These are phyloP conservation scores for Coffea humblotiana DNA, from an alignment of 305 asterid genomes.

Conservation along the genomic window DNA sequence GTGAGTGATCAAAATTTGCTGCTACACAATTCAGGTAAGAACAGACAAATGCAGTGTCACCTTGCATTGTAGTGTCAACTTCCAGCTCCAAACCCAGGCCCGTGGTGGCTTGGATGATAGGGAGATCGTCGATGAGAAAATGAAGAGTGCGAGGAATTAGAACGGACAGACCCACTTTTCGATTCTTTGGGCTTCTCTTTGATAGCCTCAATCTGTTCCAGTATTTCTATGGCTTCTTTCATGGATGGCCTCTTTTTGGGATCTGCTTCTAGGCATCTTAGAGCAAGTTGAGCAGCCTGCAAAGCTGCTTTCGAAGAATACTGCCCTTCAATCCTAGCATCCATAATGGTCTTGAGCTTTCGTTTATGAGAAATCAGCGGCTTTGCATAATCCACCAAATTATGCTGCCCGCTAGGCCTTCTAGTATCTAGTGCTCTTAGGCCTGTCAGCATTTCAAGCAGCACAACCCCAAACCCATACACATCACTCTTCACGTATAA, in stretches of 20 bases:
- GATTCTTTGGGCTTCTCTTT: conserved; percentile 30
- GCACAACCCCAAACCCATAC: conserved; percentile 48
- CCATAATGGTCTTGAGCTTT: conserved; percentile 43
- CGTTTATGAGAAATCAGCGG: conserved; percentile 33
- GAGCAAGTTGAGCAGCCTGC: conserved; percentile 38
- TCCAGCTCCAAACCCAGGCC: conserved; percentile 20
- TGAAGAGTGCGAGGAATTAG: conserved; percentile 12
- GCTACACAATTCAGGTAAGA: conserved; percentile 6
- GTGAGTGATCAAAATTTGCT: conserved; percentile 5
- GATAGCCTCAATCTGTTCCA: conserved; percentile 36
- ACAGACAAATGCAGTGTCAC: not conserved
- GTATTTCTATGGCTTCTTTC: conserved; percentile 36
- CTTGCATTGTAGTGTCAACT: not conserved
- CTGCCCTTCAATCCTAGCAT: conserved; percentile 44
- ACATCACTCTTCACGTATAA: conserved; percentile 49
- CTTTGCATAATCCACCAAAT: conserved; percentile 45
- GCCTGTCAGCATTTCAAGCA: conserved; percentile 48
- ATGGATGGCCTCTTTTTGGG: conserved; percentile 50
- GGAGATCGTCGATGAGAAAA: conserved; percentile 25
- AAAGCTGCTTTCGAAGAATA: conserved; percentile 39
- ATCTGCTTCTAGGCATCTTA: conserved; percentile 40
- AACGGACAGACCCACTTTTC: conserved; percentile 2
- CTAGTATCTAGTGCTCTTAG: conserved; percentile 35
- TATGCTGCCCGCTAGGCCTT: conserved; percentile 32
- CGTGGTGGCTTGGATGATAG: conserved; percentile 20